Evolutionary conservation across 2,329 filamentous ascomycete genomes (phyloP), one percentile per base, ranked within the genome.

Genomic region (Fusarium poae): DNA sequence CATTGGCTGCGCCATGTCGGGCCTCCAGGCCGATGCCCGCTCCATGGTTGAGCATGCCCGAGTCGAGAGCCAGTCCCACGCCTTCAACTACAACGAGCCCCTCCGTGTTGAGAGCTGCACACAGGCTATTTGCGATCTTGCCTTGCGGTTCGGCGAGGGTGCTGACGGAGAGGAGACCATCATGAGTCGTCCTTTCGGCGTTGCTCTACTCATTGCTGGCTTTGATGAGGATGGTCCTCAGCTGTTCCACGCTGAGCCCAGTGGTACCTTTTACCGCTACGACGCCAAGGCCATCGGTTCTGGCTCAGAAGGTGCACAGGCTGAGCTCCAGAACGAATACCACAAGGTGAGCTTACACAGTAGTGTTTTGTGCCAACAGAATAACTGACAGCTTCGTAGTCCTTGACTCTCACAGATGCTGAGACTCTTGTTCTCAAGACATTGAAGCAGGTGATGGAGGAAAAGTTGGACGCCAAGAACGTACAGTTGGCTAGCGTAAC

Each of bases 381-480:
- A 44, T 37, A 29, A 58, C 53, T 72, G 20, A 67, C 46, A 18
- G 32, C 13, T 13, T 23, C 15, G 32, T 69, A 91, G 88, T 98
- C 95, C 60, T 87, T 99, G 68, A 97, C 94, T 42, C 90, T 99
- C 67, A 85, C 88, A 59, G 96, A 99, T 78, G 96, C 96, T 61
- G 96, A 99, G 84, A 96, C 94, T 5, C 84, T 99, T 71, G 94
- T 97, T 52, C 85, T 99, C 77, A 98, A 98, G 89, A 99, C 96
- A 37, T 82, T 99, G 80, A 99, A 98, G 88, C 96, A 99, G 84
- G 96, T 99, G 74, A 99, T 99, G 96, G 96, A 99, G 84, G 96
- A 99, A 89, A 99, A 99, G 85, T 87, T 99, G 65, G 96, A 99
- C 79, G 88, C 94, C 70, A 99, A 99, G 89, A 99, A 99, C 78